These are phyloP conservation scores for Cryptococcus hybrid DNA, from an alignment of 1,284 basidiomycete genomes.

Conservation along the genomic window DNA sequence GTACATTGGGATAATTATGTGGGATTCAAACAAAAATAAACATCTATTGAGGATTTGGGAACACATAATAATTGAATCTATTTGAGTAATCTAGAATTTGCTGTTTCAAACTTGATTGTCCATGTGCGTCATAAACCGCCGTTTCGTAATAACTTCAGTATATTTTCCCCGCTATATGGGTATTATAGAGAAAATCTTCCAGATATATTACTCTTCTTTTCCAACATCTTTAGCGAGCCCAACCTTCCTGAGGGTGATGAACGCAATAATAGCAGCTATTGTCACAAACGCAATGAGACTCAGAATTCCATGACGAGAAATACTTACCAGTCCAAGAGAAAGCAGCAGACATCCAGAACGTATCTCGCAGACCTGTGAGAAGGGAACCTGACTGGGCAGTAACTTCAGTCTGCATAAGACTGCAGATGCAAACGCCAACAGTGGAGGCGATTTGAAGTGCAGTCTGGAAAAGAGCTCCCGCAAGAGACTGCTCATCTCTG, in stretches of 20 bases:
- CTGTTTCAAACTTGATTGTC: too few relatives aligned
- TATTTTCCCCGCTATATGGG: not conserved
- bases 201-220: not conserved
- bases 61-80: too few relatives aligned
- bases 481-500: slow-evolving; percentile 31
- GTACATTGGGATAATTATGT: too few relatives aligned
- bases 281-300: not conserved
- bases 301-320: not conserved
- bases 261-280: slow-evolving; percentile 9
- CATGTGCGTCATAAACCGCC: too few relatives aligned
- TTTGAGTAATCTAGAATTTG: too few relatives aligned
- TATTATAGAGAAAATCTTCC: too few relatives aligned
- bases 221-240: slow-evolving; percentile 22
- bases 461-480: slow-evolving; percentile 37
- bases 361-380: slow-evolving; percentile 17
- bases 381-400: slow-evolving; percentile 9
- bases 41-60: too few relatives aligned
- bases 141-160: too few relatives aligned
- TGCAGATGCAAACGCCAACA: slow-evolving; percentile 28
- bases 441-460: slow-evolving; percentile 24
- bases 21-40: too few relatives aligned
- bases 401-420: slow-evolving; percentile 17
- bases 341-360: slow-evolving; percentile 26
- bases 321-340: slow-evolving; percentile 19
- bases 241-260: slow-evolving; percentile 14